A percentile compares a stretch with the other conserved stretches of the same genome.
Conservation (phyloP, 495 filamentous ascomycete genomes). For the Penicillium goetzii region DNA sequence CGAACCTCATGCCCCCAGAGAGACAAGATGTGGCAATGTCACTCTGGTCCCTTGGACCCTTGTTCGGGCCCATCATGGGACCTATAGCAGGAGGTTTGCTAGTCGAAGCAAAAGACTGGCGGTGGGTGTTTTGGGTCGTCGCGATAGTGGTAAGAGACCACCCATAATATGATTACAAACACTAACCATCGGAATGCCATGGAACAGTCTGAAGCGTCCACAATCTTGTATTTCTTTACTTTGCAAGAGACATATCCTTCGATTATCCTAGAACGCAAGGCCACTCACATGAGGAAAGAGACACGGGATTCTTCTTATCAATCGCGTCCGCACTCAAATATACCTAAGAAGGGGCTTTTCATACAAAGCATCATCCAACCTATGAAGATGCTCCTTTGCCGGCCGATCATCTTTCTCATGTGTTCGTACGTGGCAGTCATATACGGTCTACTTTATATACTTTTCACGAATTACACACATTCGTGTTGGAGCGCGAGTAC, state of each 20-base stretch:
- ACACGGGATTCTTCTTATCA: constrained; percentile 56
- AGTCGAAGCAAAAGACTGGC: constrained; percentile 47
- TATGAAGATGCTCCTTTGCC: constrained; percentile 49
- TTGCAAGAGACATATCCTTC: constrained; percentile 62
- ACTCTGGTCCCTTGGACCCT: constrained; percentile 47
- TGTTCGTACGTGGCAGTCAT: constrained; percentile 45
- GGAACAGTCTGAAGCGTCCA: constrained; percentile 23
- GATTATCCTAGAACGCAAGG: constrained; percentile 58
- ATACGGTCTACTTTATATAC: constrained; percentile 64
- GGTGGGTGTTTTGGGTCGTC: constrained; percentile 58
- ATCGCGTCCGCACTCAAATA: constrained; percentile 47
- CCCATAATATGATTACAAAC: background rate
- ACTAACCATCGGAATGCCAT: background rate
- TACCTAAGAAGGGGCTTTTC: constrained; percentile 37
- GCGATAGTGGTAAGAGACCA: background rate
- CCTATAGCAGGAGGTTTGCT: constrained; percentile 52
- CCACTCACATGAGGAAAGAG: constrained; percentile 53
- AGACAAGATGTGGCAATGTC: constrained; percentile 54
- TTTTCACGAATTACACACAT: constrained; percentile 61
- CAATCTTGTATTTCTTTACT: constrained; percentile 9
- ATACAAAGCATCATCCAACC: constrained; percentile 55
- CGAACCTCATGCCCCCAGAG: constrained; percentile 55
- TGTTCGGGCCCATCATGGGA: constrained; percentile 51
- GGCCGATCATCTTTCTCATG: constrained; percentile 60
- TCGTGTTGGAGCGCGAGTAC: constrained; percentile 54